These are phyloP conservation scores for Draba incana DNA, from an alignment of 345 rosid species.

Conservation along the genomic window DNA sequence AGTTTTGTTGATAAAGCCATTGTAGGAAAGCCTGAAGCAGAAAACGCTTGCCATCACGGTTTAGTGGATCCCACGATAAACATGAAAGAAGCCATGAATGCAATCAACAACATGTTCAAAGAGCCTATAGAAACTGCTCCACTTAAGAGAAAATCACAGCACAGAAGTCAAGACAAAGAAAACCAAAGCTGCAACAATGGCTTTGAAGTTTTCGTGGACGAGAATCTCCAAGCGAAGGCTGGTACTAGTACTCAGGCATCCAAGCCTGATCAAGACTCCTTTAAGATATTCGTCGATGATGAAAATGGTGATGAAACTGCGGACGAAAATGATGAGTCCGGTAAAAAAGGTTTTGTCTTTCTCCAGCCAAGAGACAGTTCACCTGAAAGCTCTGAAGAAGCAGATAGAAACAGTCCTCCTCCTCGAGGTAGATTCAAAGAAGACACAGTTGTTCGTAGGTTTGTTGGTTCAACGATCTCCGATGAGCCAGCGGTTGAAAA, in stretches of 20 bases:
- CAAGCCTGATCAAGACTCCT: slow-evolving; percentile 48
- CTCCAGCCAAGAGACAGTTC: slow-evolving; percentile 62
- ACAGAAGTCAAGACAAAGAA: slow-evolving; percentile 47
- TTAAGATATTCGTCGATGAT: slow-evolving; percentile 64
- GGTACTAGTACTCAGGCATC: slow-evolving; percentile 32
- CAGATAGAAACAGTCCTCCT: slow-evolving; percentile 45
- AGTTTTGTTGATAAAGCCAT: slow-evolving; percentile 71
- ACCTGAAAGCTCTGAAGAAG: slow-evolving; percentile 58
- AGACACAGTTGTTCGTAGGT: slow-evolving; percentile 82
- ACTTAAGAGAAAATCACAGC: slow-evolving; percentile 48
- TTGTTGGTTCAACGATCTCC: slow-evolving; percentile 78
- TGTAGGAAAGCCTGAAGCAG: slow-evolving; percentile 74
- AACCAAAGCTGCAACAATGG: slow-evolving; percentile 42
- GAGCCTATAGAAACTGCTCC: slow-evolving; percentile 79
- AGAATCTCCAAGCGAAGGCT: slow-evolving; percentile 44
- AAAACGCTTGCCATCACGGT: slow-evolving; percentile 85
- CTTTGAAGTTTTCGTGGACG: slow-evolving; percentile 60
- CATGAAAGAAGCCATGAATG: slow-evolving; percentile 87
- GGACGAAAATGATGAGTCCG: slow-evolving; percentile 43
- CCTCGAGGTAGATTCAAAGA: slow-evolving; percentile 62
- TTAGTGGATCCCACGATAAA: slow-evolving; percentile 86
- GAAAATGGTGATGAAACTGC: slow-evolving; percentile 51
- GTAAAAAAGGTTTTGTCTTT: slow-evolving; percentile 61
- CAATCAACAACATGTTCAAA: slow-evolving; percentile 78
- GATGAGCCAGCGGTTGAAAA: slow-evolving; percentile 87